phyloP scores from a whole-genome alignment of 345 rosid species.

The Pseudoturritis turrita region DNA sequence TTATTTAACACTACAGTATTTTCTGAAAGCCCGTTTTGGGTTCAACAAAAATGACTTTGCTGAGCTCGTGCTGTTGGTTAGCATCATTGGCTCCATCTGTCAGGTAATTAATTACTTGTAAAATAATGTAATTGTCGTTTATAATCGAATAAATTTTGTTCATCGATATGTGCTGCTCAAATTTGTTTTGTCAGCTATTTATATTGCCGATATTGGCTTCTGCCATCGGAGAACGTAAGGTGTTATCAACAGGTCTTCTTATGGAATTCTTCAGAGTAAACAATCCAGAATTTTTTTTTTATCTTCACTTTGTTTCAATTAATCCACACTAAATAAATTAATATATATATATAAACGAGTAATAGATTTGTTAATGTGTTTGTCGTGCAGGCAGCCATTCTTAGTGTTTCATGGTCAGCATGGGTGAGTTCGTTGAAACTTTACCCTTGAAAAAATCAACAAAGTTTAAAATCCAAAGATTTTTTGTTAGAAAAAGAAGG shows the following conservation, averaged over 20 bases:
- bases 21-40: constrained; percentile 78
- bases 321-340: not conserved
- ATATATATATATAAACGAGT: not conserved
- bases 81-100: constrained; percentile 43
- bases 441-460: not conserved
- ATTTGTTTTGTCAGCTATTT: constrained; percentile 48
- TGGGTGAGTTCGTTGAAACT: constrained; percentile 51
- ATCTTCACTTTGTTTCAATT: not conserved
- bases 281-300: not conserved
- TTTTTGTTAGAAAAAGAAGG: too few species aligned
- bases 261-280: constrained; percentile 37
- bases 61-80: constrained; percentile 47
- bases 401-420: constrained; percentile 67
- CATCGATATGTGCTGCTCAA: not conserved
- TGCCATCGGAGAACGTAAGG: constrained; percentile 49
- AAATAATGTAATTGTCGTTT: not conserved
- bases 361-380: not conserved
- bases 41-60: constrained; percentile 73
- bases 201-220: constrained; percentile 56
- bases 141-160: not conserved
- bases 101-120: constrained; percentile 40
- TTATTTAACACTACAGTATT: constrained; percentile 47
- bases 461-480: not conserved
- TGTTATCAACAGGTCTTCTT: constrained; percentile 66
- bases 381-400: constrained; percentile 51